These are phyloP conservation scores for Mycena polygramma DNA, from an alignment of 768 basidiomycete species.

Conservation along the genomic window DNA sequence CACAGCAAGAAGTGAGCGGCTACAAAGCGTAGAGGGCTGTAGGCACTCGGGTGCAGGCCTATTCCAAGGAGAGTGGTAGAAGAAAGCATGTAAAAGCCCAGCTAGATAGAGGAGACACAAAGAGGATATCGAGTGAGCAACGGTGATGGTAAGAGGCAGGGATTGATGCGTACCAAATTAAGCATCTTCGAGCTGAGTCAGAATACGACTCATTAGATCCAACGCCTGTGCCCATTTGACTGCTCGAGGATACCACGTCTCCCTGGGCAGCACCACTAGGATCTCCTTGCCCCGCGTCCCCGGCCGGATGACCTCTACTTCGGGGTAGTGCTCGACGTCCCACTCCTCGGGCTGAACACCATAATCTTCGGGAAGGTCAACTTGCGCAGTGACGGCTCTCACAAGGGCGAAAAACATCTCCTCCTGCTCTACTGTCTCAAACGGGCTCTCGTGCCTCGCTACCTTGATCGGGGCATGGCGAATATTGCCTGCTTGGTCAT, in stretches of 20 bases:
- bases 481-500: background rate
- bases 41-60: no score
- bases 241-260: constrained; percentile 2
- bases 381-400: background rate
- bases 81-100: no score
- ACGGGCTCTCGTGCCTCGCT: background rate
- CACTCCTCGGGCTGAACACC: constrained; percentile 2
- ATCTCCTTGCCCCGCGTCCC: constrained; percentile 14
- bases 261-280: background rate
- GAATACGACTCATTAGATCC: constrained; percentile 3
- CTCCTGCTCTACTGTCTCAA: background rate
- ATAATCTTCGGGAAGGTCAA: background rate
- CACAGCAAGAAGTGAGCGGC: no score
- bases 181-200: constrained; percentile 7
- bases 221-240: background rate
- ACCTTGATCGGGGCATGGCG: background rate
- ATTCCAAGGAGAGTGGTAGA: no score
- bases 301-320: background rate
- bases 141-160: background rate
- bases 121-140: background rate
- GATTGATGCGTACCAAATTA: background rate
- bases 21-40: no score
- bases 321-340: constrained; percentile 4
- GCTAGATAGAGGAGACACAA: no score
- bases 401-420: background rate